Base-by-base conservation (phyloP, 176 grass and related monocot species). In the Puya raimondii region DNA sequence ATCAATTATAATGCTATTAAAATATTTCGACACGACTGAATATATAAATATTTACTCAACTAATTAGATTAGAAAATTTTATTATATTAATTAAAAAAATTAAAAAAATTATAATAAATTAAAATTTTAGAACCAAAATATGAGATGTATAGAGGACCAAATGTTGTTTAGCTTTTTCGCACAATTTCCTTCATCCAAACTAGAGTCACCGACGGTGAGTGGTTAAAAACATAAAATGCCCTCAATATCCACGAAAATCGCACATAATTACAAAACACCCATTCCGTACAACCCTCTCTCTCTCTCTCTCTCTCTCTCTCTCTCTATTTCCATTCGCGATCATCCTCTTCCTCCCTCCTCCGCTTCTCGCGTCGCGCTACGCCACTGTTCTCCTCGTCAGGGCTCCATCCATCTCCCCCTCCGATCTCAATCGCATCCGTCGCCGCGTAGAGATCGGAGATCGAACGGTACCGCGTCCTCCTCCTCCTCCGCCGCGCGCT, bases 391-490 rank as follows among this genome's bases (percentile, higher is more conserved):
- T 42, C 33, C 33, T 42, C 33, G 33, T 42, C 4, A 42, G 33
- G 33, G 33, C 6, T 42, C 4, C 33, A 42, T 42, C 33, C 33
- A 7, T 42, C 33, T 9, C 14, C 4, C 72, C 20, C 3, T 13
- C 17, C 51, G 63, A 4, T n/a, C 0, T 42, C 65, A 11, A 87
- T 84, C 67, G 57, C 49, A 7, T 7, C 53, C 8, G 79, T 87
- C 12, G 63, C 66, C 0, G 25, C 64, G 59, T 92, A 96, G 74
- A 96, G 69, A 73, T 87, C 81, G 1, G 65, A 33, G 74, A 87
- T 81, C 79, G 64, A 33, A 26, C 86, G 83, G 49, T 72, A 83
- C 74, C 81, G 69, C 72, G 49, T 81, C 72, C 42, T 74, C 80
- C 48, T 81, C 11, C 91, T 63, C 71, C 57, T 63, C 51, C 51